Conservation (phyloP, 441 rosid species). For the Breynia disticha region DNA sequence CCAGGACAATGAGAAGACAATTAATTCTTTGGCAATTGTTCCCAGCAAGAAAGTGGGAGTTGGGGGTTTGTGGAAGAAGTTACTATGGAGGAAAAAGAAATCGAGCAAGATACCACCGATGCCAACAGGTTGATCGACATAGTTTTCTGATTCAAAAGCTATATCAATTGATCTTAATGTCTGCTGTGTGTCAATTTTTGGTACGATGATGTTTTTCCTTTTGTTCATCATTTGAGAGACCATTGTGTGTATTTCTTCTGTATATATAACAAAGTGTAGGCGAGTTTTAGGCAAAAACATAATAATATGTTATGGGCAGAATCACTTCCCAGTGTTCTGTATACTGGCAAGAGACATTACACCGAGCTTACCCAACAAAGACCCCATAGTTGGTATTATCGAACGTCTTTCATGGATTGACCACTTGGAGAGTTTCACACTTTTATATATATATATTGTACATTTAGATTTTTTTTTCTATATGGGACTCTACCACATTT, state of each 20-base stretch:
- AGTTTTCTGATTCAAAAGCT: neutral
- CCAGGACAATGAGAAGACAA: conserved; percentile 16
- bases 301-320: neutral
- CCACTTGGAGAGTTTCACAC: too few relatives aligned
- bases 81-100: conserved; percentile 56
- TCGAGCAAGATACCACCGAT: conserved; percentile 32
- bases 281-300: neutral
- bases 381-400: too few relatives aligned
- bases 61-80: conserved; percentile 51
- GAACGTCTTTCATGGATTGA: too few relatives aligned
- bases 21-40: conserved; percentile 39
- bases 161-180: neutral
- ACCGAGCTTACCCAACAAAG: too few relatives aligned
- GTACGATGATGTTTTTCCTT: conserved; percentile 13
- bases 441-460: too few relatives aligned
- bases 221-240: neutral
- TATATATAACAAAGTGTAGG: conserved; percentile 12
- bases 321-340: too few relatives aligned
- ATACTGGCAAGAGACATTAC: too few relatives aligned
- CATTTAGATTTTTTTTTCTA: too few relatives aligned
- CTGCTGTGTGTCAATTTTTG: neutral
- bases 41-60: conserved; percentile 47
- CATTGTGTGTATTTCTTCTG: conserved; percentile 13
- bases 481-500: too few relatives aligned
- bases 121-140: too few relatives aligned